Evolutionary conservation across 495 filamentous ascomycete genomes (phyloP).

Genomic region (Penicillium psychrofluorescens): DNA sequence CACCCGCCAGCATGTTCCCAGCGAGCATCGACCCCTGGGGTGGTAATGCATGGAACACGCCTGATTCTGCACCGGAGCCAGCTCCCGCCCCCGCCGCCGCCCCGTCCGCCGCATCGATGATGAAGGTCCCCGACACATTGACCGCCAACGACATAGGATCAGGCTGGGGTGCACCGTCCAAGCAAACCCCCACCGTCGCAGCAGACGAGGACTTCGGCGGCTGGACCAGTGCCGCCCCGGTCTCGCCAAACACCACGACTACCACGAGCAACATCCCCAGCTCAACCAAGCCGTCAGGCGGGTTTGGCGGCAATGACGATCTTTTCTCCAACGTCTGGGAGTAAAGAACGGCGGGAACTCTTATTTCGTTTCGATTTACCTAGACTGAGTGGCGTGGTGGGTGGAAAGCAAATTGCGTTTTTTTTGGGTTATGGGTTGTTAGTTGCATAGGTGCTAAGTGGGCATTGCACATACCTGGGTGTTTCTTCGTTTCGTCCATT

Average conservation of each 20-base stretch:
- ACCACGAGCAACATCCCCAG: conserved; percentile 13
- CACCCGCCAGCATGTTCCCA: conserved; percentile 24
- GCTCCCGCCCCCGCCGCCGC: conserved; percentile 5
- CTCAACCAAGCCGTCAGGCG: conserved; percentile 44
- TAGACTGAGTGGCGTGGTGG: not conserved
- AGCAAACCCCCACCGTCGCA: conserved; percentile 54
- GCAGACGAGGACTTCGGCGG: conserved; percentile 92
- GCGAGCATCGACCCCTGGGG: conserved; percentile 43
- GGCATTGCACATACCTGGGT: too few species aligned
- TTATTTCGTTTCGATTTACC: conserved; percentile 1
- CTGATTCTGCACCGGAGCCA: conserved; percentile 31
- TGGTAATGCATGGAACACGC: conserved; percentile 43
- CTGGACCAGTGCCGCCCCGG: conserved; percentile 68
- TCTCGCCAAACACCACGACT: conserved; percentile 31
- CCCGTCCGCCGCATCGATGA: conserved; percentile 27
- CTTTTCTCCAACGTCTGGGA: conserved; percentile 94
- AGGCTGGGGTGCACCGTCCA: conserved; percentile 49
- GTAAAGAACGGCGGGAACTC: conserved; percentile 25
- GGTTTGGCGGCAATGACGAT: conserved; percentile 69
- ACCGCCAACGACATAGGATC: conserved; percentile 40
- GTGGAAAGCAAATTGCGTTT: too few species aligned
- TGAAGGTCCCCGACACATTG: conserved; percentile 41
- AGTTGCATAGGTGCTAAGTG: too few species aligned
- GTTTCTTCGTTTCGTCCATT: too few species aligned
- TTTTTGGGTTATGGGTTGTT: too few species aligned